Percentiles rank a stretch among this genome's conserved stretches.
Conservation (phyloP, 73 alveolate genomes). For the Tetrahymena borealis region DNA sequence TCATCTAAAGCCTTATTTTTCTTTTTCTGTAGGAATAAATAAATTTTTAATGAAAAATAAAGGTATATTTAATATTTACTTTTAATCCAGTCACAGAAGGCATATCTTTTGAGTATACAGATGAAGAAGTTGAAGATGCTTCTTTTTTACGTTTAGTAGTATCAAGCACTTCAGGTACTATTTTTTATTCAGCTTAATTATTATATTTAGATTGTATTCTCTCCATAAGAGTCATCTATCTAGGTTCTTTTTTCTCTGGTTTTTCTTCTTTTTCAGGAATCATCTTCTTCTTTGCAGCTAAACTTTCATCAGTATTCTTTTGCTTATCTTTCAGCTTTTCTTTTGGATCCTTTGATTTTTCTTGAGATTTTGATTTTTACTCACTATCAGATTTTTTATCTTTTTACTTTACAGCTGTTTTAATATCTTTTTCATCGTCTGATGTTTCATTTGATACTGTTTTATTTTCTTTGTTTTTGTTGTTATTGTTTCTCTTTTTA, state of each 20-base stretch:
- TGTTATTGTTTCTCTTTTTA: neutral
- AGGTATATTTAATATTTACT: neutral
- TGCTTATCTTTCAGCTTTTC: neutral
- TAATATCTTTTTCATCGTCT: neutral
- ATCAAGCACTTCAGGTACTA: neutral
- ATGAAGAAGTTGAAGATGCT: neutral
- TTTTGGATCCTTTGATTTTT: slow-evolving; percentile 4
- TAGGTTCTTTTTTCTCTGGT: neutral
- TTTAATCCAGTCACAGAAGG: neutral
- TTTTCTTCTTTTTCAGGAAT: neutral
- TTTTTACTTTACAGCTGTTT: neutral
- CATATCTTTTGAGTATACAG: neutral
- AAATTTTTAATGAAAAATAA: neutral
- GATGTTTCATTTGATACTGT: neutral
- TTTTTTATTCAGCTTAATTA: neutral
- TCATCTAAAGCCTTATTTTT: neutral
- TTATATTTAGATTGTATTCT: neutral
- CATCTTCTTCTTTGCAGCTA: neutral
- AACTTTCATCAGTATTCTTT: neutral
- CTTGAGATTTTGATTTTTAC: neutral
- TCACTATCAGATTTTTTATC: neutral
- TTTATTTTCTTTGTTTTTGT: neutral
- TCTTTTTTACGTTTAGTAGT: neutral
- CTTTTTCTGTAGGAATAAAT: neutral
- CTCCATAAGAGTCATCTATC: neutral